phyloP scores from a whole-genome alignment of 306 rosid genomes.

The Senna tora region DNA sequence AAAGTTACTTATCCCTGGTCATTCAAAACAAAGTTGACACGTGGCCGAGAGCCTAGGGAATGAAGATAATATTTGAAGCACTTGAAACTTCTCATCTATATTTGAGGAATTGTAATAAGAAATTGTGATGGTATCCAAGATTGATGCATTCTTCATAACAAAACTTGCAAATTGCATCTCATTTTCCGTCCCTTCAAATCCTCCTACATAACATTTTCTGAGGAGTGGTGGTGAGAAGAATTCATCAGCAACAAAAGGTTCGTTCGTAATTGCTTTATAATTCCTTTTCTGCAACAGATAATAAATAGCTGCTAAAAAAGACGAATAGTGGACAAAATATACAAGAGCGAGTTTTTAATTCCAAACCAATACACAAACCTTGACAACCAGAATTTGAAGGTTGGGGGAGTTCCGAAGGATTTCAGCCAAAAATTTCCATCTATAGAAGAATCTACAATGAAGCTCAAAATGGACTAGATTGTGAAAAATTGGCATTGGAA shows the following conservation, averaged over 20 bases:
- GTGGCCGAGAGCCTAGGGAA: too few relatives aligned
- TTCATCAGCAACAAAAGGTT: not conserved
- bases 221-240: not conserved
- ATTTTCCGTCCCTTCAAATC: not conserved
- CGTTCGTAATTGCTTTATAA: too few relatives aligned
- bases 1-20: too few relatives aligned
- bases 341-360: too few relatives aligned
- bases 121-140: constrained; percentile 14
- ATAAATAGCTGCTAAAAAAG: too few relatives aligned
- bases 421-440: not conserved
- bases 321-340: too few relatives aligned
- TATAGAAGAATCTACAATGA: too few relatives aligned
- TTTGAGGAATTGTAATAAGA: too few relatives aligned
- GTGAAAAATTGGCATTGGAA: not conserved
- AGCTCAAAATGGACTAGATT: not conserved
- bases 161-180: not conserved
- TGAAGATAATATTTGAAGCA: too few relatives aligned
- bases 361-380: constrained; percentile 7
- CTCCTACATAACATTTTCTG: not conserved
- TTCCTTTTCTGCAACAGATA: too few relatives aligned
- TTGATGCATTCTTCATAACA: constrained; percentile 16
- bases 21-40: too few relatives aligned
- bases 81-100: too few relatives aligned
- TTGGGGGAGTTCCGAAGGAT: not conserved
- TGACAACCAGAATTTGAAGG: not conserved